Evolutionary conservation across 805 yeast species (phyloP).

Genomic region (Pichia nakasei): DNA sequence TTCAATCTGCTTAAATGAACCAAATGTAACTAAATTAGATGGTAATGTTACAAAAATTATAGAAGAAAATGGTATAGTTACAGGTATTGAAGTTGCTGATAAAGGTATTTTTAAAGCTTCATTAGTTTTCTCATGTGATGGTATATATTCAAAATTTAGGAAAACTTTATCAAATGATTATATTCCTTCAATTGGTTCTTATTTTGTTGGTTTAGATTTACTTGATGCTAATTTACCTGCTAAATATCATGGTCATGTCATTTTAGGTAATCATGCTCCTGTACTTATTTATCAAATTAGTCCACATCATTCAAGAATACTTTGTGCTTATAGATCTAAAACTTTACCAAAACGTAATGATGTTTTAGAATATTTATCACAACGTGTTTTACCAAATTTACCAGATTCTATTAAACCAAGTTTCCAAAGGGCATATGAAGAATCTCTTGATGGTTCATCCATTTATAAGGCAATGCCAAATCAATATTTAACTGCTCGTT

Average conservation of each 20-base stretch:
- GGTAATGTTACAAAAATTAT: conserved; percentile 73
- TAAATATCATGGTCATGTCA: conserved; percentile 79
- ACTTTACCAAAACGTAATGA: conserved; percentile 59
- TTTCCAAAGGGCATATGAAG: conserved; percentile 51
- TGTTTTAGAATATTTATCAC: conserved; percentile 49
- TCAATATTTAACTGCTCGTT: conserved; percentile 75
- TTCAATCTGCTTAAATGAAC: conserved; percentile 53
- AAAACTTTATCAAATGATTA: conserved; percentile 54
- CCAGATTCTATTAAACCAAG: conserved; percentile 62
- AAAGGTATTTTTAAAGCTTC: conserved; percentile 45
- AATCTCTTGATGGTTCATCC: conserved; percentile 26
- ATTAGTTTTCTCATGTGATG: conserved; percentile 78
- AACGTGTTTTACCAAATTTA: conserved; percentile 54
- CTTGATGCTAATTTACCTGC: conserved; percentile 68
- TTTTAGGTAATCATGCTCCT: conserved; percentile 81
- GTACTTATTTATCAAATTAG: conserved; percentile 83
- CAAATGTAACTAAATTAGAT: conserved; percentile 69
- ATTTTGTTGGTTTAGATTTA: conserved; percentile 79
- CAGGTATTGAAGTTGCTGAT: conserved; percentile 60
- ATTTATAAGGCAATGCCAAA: conserved; percentile 86
- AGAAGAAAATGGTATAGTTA: conserved; percentile 45
- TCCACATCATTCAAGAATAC: conserved; percentile 71
- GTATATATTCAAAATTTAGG: conserved; percentile 89
- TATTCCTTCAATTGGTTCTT: conserved; percentile 65
- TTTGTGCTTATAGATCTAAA: conserved; percentile 75